phyloP scores from a whole-genome alignment of 192 early-diverging fungal genomes.

The Dispira parvispora region DNA sequence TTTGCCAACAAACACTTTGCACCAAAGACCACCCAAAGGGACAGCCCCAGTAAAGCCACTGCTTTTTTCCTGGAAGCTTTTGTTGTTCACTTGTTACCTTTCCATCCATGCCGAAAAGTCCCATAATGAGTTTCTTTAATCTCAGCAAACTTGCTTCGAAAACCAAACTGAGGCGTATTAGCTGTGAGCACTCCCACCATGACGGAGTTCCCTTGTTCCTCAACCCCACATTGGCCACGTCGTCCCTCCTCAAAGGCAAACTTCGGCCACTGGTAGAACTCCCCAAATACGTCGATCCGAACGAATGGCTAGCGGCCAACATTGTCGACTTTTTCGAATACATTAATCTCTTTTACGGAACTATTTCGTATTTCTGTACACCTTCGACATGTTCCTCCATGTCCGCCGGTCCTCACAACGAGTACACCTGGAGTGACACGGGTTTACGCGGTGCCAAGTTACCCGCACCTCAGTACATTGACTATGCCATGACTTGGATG shows the following conservation, averaged over 20 bases:
- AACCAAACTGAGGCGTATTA: conserved; percentile 2
- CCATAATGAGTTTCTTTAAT: not conserved
- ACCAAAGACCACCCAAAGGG: no score
- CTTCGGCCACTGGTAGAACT: conserved; percentile 78
- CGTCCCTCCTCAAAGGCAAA: conserved; percentile 71
- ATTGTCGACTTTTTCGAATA: conserved; percentile 89
- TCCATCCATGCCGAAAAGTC: not conserved
- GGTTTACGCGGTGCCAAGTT: conserved; percentile 63
- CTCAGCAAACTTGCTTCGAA: not conserved
- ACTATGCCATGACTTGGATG: conserved; percentile 78
- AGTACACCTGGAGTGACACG: conserved; percentile 89
- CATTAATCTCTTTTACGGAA: conserved; percentile 77
- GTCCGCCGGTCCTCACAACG: conserved; percentile 56
- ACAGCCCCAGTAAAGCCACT: no score
- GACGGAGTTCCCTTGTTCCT: conserved; percentile 4
- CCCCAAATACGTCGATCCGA: conserved; percentile 78
- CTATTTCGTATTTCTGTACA: conserved; percentile 80
- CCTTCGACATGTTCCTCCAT: conserved; percentile 63
- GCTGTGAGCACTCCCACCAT: not conserved
- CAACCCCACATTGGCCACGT: not conserved
- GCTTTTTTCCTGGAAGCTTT: no score
- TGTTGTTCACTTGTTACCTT: no score
- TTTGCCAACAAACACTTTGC: no score
- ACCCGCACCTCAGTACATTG: conserved; percentile 88
- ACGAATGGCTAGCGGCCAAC: conserved; percentile 87